Evolutionary conservation across 139 green algal species (phyloP).

Genomic region (Parachlorella kessleri): DNA sequence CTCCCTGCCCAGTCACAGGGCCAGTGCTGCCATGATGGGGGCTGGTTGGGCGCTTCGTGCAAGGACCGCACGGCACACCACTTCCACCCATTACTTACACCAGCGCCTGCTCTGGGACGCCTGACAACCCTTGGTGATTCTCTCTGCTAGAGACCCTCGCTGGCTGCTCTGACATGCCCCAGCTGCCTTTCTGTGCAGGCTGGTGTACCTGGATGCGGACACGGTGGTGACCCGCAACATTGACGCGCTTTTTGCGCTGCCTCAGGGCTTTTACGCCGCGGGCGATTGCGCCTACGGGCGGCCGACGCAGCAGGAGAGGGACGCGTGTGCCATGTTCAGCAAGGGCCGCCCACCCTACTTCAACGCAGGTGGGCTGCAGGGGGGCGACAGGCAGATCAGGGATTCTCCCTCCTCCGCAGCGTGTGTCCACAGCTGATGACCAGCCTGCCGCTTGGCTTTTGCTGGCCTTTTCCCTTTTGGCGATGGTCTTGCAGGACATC

Average conservation of each 20-base stretch:
- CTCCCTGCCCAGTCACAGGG: too few species aligned
- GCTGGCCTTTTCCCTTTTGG: not conserved
- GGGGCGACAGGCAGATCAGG: too few species aligned
- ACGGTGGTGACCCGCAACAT: slow-evolving; percentile 29
- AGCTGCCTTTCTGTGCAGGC: not conserved
- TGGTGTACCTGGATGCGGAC: slow-evolving; percentile 29
- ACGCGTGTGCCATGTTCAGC: slow-evolving; percentile 16
- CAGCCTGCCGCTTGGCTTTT: not conserved
- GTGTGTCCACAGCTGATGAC: too few species aligned
- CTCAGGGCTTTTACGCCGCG: slow-evolving; percentile 24
- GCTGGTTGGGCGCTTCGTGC: too few species aligned
- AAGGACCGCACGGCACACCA: too few species aligned
- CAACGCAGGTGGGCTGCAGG: slow-evolving; percentile 24
- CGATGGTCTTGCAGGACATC: not conserved
- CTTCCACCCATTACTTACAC: too few species aligned
- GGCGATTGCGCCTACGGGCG: slow-evolving; percentile 13
- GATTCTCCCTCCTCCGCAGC: too few species aligned
- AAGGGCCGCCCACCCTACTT: slow-evolving; percentile 7
- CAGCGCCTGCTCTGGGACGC: too few species aligned
- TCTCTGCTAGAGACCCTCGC: too few species aligned
- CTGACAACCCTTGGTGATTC: too few species aligned
- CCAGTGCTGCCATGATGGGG: too few species aligned
- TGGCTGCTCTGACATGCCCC: too few species aligned
- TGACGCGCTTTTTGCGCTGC: slow-evolving; percentile 24
- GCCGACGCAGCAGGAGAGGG: not conserved